These are phyloP conservation scores for Mucor lusitanicus DNA, from an alignment of 371 early-diverging fungal species.

Conservation along the genomic window DNA sequence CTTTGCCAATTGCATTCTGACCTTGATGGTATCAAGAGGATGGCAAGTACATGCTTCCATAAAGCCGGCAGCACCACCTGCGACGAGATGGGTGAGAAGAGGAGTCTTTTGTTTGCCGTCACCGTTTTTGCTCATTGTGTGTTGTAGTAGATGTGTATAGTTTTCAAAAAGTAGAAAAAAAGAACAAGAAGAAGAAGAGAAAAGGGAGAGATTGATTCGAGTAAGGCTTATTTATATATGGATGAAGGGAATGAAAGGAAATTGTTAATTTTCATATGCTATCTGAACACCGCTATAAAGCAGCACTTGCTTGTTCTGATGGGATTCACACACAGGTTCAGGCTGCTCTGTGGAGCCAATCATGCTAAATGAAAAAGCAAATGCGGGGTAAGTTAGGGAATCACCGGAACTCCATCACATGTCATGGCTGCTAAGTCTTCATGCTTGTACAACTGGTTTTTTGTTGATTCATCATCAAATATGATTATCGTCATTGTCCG, in stretches of 20 bases:
- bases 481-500: background rate
- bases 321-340: background rate
- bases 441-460: background rate
- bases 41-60: slow-evolving; percentile 94
- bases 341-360: slow-evolving; percentile 18
- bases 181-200: slow-evolving; percentile 17
- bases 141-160: background rate
- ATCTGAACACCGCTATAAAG: slow-evolving; percentile 16
- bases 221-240: slow-evolving; percentile 8
- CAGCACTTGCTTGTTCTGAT: background rate
- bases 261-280: slow-evolving; percentile 39
- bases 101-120: slow-evolving; percentile 40
- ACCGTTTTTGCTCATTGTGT: slow-evolving; percentile 45
- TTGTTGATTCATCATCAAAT: slow-evolving; percentile 2
- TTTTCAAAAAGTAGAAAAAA: background rate
- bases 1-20: slow-evolving; percentile 86
- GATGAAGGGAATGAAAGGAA: background rate
- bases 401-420: slow-evolving; percentile 31
- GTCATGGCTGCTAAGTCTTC: background rate
- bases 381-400: slow-evolving; percentile 27
- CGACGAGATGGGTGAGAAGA: slow-evolving; percentile 73
- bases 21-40: slow-evolving; percentile 98
- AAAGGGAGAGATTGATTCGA: slow-evolving; percentile 5
- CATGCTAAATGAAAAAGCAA: slow-evolving; percentile 14
- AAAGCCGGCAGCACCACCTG: slow-evolving; percentile 94